These are phyloP conservation scores for Chaetoceros muelleri DNA, from an alignment of 108 stramenopile genomes.

Conservation along the genomic window DNA sequence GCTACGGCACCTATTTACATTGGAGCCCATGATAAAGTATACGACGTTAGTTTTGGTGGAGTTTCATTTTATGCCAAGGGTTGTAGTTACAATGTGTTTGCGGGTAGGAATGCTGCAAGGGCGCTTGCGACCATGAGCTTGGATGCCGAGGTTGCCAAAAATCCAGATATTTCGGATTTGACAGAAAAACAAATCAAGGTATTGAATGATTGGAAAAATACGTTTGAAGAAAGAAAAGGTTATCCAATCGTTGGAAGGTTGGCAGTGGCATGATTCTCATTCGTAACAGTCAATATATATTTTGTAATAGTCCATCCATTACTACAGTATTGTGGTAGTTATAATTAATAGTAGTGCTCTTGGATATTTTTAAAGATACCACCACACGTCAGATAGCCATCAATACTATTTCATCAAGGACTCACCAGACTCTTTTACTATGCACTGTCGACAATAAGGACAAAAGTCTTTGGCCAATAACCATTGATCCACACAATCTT, in stretches of 20 bases:
- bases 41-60: constrained; percentile 94
- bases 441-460: constrained; percentile 77
- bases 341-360: no score
- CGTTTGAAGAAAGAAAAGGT: constrained; percentile 75
- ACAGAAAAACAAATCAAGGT: constrained; percentile 73
- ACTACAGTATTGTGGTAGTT: no score
- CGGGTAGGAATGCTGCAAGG: constrained; percentile 88
- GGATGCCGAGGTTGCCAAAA: constrained; percentile 74
- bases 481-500: constrained; percentile 87
- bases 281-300: no score
- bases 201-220: constrained; percentile 89
- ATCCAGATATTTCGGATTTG: constrained; percentile 64
- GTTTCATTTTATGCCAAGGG: constrained; percentile 72
- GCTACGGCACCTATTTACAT: constrained; percentile 76
- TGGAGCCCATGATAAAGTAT: constrained; percentile 74
- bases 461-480: constrained; percentile 72
- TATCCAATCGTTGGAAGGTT: constrained; percentile 91
- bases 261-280: no score
- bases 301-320: no score
- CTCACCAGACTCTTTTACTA: constrained; percentile 21
- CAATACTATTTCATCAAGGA: constrained; percentile 12
- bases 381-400: no score
- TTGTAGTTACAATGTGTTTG: constrained; percentile 86
- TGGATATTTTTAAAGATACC: no score
- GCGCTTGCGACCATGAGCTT: constrained; percentile 97